Evolutionary conservation across 2,329 filamentous ascomycete species (phyloP), one percentile per base, ranked within the genome.

Genomic region (Botrytis fabae): DNA sequence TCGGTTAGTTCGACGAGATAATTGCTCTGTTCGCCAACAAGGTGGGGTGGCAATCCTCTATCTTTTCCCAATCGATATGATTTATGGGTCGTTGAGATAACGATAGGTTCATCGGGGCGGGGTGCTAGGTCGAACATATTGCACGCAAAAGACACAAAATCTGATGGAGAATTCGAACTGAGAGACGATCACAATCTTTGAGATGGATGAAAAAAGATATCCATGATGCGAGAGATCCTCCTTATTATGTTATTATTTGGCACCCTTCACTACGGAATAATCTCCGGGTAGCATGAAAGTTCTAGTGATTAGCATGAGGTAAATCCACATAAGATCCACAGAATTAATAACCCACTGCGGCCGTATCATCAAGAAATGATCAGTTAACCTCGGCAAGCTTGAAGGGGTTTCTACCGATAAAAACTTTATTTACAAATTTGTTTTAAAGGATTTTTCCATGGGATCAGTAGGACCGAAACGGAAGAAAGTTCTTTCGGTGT

Each of bases 1-100:
- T 57, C 71, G 16, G 64, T 69, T n/a, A 74, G 35, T 38, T 74
- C 73, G 22, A 74, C 73, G 28, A 74, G 63, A 69, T 74, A 74
- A 10, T 72, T 73, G 32, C 57, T 65, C n/a, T 59, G 59, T 14
- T 73, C 71, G 38, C 54, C 71, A 16, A 38, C 16, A 51, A 73
- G 71, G 46, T 59, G 51, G 18, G 71, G 71, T 40, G 71, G 71
- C 12, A 73, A 54, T 14, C 71, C 71, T 40, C 71, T 70, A 22
- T 73, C n/a, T 44, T 44, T 73, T 16, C 51, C 71, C 18, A 73
- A 54, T 35, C 71, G 64, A 70, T 62, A 73, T 28, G 71, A 70
- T 44, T 73, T 42, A 51, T 69, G 59, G 46, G 71, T 73, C 65
- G 71, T 62, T 46, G 65, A 22, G 48, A 62, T 64, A 42, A 70